phyloP scores from a whole-genome alignment of 495 filamentous ascomycete species.

The Pyrenopolyporus hunteri region DNA sequence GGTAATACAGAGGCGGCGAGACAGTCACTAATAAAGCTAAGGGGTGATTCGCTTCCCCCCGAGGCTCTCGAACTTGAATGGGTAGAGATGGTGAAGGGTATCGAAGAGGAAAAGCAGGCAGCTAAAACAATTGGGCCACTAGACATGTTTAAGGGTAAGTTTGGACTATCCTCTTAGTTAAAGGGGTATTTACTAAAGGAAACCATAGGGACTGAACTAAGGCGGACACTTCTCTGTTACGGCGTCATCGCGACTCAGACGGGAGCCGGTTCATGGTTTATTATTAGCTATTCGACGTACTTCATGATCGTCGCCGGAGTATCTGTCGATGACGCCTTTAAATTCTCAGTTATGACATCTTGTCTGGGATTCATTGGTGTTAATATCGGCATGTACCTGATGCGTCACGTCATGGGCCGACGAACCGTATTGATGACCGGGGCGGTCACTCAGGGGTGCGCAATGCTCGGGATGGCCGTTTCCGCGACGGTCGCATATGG shows the following conservation, averaged over 20 bases:
- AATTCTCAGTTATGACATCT: slow-evolving; percentile 47
- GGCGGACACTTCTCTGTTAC: slow-evolving; percentile 49
- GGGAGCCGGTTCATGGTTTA: slow-evolving; percentile 48
- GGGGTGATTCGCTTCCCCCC: slow-evolving; percentile 38
- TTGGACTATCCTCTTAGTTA: not conserved
- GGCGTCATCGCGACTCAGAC: slow-evolving; percentile 46
- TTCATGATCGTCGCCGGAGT: slow-evolving; percentile 50
- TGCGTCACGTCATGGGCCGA: slow-evolving; percentile 47
- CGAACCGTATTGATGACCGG: slow-evolving; percentile 46
- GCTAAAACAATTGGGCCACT: slow-evolving; percentile 41
- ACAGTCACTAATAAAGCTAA: slow-evolving; percentile 39
- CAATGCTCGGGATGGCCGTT: slow-evolving; percentile 47
- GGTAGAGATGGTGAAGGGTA: slow-evolving; percentile 48
- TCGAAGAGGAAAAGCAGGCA: slow-evolving; percentile 46
- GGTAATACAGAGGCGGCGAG: slow-evolving; percentile 44
- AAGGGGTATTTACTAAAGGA: slow-evolving; percentile 23
- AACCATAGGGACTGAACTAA: slow-evolving; percentile 42
- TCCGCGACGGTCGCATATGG: slow-evolving; percentile 40
- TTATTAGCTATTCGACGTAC: slow-evolving; percentile 51
- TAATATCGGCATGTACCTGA: slow-evolving; percentile 47
- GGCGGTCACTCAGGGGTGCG: slow-evolving; percentile 41
- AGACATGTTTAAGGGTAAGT: slow-evolving; percentile 45
- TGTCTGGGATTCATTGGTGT: slow-evolving; percentile 50
- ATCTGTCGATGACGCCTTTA: slow-evolving; percentile 47
- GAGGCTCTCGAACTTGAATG: slow-evolving; percentile 44